Evolutionary conservation across 768 basidiomycete genomes (phyloP).

Genomic region (Daedaleopsis sinensis): DNA sequence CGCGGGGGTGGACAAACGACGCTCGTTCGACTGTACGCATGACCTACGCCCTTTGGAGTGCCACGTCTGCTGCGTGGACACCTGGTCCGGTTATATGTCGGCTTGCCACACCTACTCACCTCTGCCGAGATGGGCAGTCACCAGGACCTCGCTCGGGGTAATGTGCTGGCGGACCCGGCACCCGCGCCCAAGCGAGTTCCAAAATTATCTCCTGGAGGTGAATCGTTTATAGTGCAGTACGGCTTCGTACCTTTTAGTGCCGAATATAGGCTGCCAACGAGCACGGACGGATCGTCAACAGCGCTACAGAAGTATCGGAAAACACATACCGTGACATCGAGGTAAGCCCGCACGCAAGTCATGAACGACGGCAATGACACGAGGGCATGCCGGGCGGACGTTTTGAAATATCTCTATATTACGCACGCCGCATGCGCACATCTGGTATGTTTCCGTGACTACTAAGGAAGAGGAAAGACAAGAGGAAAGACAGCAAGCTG

Average conservation of each 20-base stretch:
- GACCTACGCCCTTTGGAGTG: background rate
- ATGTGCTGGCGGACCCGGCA: constrained; percentile 10
- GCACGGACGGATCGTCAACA: background rate
- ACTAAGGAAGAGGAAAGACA: background rate
- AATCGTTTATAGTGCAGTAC: background rate
- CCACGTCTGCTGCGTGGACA: background rate
- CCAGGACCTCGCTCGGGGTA: constrained; percentile 10
- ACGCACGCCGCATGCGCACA: background rate
- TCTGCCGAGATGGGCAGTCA: constrained; percentile 3
- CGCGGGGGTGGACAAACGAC: background rate
- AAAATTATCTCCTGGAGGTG: constrained; percentile 7
- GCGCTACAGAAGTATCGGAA: constrained; percentile 7
- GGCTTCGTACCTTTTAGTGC: constrained; percentile 10
- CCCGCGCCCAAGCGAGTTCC: background rate
- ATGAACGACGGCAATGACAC: background rate
- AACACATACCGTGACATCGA: background rate
- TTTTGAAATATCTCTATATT: background rate
- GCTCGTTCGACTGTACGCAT: background rate
- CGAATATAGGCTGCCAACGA: constrained; percentile 1
- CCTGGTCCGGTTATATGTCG: constrained; percentile 15
- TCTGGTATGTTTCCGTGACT: background rate
- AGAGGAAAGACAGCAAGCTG: background rate
- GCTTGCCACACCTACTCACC: background rate
- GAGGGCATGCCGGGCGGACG: background rate
- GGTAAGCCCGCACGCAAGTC: background rate